phyloP scores from a whole-genome alignment of 169 alveolate species.

The Prorocentrum cordatum region DNA sequence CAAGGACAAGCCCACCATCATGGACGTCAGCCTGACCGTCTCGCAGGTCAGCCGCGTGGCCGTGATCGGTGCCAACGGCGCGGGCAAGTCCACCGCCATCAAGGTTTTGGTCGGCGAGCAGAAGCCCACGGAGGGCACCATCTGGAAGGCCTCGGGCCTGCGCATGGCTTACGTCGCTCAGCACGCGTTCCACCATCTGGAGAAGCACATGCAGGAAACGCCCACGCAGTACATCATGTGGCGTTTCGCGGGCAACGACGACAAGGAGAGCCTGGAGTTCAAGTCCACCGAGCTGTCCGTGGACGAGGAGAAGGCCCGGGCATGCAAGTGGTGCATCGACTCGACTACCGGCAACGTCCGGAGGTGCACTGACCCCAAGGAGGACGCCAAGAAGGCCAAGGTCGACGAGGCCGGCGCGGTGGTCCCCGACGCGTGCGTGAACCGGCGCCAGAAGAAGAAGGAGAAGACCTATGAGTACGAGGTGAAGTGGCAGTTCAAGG shows the following conservation, averaged over 20 bases:
- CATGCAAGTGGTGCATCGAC: constrained; percentile 67
- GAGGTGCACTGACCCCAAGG: constrained; percentile 67
- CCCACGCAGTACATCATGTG: constrained; percentile 71
- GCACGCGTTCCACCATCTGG: constrained; percentile 73
- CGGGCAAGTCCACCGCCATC: constrained; percentile 72
- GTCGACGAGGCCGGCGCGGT: constrained; percentile 70
- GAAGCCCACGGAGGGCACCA: constrained; percentile 55
- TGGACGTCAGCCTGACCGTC: constrained; percentile 62
- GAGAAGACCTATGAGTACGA: constrained; percentile 66
- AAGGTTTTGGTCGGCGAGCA: constrained; percentile 71
- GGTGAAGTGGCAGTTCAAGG: constrained; percentile 70
- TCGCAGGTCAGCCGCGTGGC: constrained; percentile 71
- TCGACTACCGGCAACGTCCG: constrained; percentile 65
- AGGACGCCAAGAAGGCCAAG: constrained; percentile 31
- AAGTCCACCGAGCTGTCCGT: constrained; percentile 61
- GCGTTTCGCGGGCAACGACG: constrained; percentile 72
- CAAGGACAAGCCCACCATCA: constrained; percentile 65
- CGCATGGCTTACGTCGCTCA: constrained; percentile 72
- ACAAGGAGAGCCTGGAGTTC: constrained; percentile 65
- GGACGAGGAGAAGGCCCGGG: constrained; percentile 69
- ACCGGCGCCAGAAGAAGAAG: constrained; percentile 72
- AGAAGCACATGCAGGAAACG: constrained; percentile 67
- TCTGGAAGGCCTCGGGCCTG: constrained; percentile 68
- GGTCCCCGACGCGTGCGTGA: constrained; percentile 61
- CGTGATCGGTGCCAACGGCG: constrained; percentile 72